Base-by-base conservation (phyloP, 768 basidiomycete species). In the Phaeolepiota aurea region DNA sequence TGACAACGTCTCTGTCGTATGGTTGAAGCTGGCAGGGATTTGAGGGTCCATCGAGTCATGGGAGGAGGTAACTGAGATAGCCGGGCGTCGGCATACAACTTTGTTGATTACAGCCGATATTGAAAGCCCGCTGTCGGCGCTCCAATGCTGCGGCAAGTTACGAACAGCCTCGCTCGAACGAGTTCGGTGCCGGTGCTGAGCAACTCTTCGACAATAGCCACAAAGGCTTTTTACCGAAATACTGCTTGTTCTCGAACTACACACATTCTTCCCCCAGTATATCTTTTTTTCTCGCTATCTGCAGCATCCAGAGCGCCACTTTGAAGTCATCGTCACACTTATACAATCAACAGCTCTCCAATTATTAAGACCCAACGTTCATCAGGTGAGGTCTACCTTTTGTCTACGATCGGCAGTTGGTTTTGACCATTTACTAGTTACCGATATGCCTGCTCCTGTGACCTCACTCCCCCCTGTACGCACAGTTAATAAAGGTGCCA, bases 21-120 rank as follows among this genome's bases (percentile, higher is more conserved):
- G 82, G 54, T 69, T 69, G 61, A 82, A 82, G 49, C 59, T 62
- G 16, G 53, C 51, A 44, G 67, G 65, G 37, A 53, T 50, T 4
- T 50, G 48, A 21, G 69, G 68, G 41, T 73, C 63, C 71, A 71
- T 71, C 38, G 43, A 12, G 36, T 39, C n/a, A n/a, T n/a, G n/a
- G 25, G 41, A 37, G 43, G 19, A 41, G 38, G 42, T 31, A 49
- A 43, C 14, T 20, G 38, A 45, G 42, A 38, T 40, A 47, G 42
- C 42, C 48, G 45, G 44, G 20, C n/a, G 38, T 42, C 48, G 54
- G 50, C 38, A 31, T n/a, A 28, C 7, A 28, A 28, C 7, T 28
- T n/a, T 28, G 25, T n/a, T n/a, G 28, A 9, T 31, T n/a, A 31
- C 28, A 31, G 33, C 9, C 33, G 15, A n/a, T n/a, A 31, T 35